Percentiles rank a stretch among this genome's conserved stretches.
Conservation (phyloP, 345 rosid genomes). For the Odontarrhena argentea region DNA sequence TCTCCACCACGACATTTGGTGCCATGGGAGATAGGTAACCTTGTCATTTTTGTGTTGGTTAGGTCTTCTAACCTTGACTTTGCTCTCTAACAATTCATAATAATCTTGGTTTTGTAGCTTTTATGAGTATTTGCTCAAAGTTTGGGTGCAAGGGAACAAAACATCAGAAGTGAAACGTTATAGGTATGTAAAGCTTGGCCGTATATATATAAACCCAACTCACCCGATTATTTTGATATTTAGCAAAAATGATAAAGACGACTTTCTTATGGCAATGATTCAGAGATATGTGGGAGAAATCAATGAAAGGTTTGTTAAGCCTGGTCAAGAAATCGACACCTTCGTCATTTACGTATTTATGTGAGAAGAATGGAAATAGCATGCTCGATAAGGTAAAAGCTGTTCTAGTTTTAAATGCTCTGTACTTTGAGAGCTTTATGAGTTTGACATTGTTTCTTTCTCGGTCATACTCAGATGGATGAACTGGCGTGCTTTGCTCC, state of each 20-base stretch:
- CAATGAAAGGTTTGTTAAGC: constrained; percentile 90
- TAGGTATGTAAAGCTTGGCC: constrained; percentile 50
- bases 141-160: constrained; percentile 95
- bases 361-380: constrained; percentile 77
- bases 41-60: constrained; percentile 9
- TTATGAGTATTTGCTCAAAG: constrained; percentile 96
- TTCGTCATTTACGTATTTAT: constrained; percentile 79
- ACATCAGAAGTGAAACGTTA: constrained; percentile 72
- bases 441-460: constrained; percentile 17
- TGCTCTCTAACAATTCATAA: not conserved
- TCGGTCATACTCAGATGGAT: constrained; percentile 74
- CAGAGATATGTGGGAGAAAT: constrained; percentile 99
- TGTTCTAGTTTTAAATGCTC: constrained; percentile 1
- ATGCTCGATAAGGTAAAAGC: constrained; percentile 68
- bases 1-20: constrained; percentile 87
- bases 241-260: not conserved
- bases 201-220: not conserved
- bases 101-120: constrained; percentile 59
- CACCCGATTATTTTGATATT: not conserved
- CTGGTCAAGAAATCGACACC: constrained; percentile 82
- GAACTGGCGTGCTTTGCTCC: constrained; percentile 99
- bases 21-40: constrained; percentile 99
- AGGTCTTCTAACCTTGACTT: constrained; percentile 5
- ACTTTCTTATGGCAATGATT: constrained; percentile 24
- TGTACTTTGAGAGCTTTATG: constrained; percentile 7